Base-by-base conservation (phyloP, 805 yeast genomes). In the Starmerella apis region DNA sequence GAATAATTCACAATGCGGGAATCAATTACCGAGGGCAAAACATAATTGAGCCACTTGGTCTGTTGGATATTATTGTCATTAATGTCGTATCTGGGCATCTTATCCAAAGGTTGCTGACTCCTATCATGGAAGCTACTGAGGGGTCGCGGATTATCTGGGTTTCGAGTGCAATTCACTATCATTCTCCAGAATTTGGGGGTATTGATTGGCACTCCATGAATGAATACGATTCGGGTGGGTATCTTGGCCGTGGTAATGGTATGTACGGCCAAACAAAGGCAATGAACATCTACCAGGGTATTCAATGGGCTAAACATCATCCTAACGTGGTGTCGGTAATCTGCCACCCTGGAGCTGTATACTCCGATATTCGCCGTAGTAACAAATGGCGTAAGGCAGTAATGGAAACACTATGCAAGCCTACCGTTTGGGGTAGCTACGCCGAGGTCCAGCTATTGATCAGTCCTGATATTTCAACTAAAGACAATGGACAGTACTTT, bases 261-360 rank as follows among this genome's bases (percentile, higher is more conserved):
- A 51, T 55, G 46, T 72, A 75, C 54, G 74, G 71, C 13, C 77
- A 74, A 56, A 67, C 74, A 24, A 75, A 75, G 61, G 73, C 75
- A 2, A 67, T 69, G 46, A 67, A 65, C 46, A 59, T 69, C 22
- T 65, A 67, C 47, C 70, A 70, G 52, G 65, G 72, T 1, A 55
- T 61, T 9, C 57, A 60, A 39, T 73, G 72, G 70, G 61, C 64
- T 2, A 52, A 58, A 45, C 39, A 60, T 20, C 63, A 67, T 51
- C 59, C 65, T 3, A 56, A 60, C 7, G 61, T 70, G 2, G 59
- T 70, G 4, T 59, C 65, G 13, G 58, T 70, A 9, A 56, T 69
- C 2, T 61, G 64, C 4, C 72, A 72, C 52, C 77, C 77, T 0
- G 77, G 77, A 0, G 52, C 57, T 14, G 55, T 73, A n/a, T 53